A percentile compares a stretch with the other conserved stretches of the same genome.
Evolutionary conservation across 1,284 basidiomycete genomes (phyloP).

Genomic region (Cerioporus squamosus): DNA sequence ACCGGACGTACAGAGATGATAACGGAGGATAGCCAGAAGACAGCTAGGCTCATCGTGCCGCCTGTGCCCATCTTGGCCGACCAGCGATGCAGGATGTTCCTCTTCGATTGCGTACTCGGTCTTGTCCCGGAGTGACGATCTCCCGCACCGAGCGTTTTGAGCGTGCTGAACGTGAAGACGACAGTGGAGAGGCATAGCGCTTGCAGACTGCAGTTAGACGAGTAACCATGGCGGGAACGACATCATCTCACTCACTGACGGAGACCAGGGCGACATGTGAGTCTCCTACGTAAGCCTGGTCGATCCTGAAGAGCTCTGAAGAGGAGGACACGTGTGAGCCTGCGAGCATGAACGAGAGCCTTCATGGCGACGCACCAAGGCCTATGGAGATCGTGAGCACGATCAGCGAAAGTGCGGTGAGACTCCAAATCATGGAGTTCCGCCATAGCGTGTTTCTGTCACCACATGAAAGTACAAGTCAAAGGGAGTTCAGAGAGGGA

Average conservation of each 20-base stretch:
- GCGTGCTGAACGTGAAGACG: neutral
- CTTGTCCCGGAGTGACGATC: neutral
- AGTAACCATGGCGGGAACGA: neutral
- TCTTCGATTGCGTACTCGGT: neutral
- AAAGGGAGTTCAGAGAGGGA: neutral
- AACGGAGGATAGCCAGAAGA: neutral
- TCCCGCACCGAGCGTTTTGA: neutral
- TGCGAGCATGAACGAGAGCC: neutral
- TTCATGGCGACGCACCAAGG: neutral
- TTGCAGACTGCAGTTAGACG: too few species aligned
- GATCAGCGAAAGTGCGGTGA: neutral
- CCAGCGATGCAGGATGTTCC: neutral
- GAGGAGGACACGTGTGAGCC: neutral
- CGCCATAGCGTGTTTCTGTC: neutral
- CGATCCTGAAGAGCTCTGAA: neutral
- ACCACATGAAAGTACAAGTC: neutral
- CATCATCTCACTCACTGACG: neutral
- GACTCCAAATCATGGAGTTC: neutral
- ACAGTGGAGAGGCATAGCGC: neutral
- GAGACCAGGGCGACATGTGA: neutral
- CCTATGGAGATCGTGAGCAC: neutral
- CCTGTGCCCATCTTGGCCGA: neutral
- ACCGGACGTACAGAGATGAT: neutral
- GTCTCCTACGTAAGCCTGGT: neutral
- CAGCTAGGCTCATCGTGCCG: neutral